Base-by-base conservation (phyloP, 306 rosid species). In the Coriaria nepalensis region DNA sequence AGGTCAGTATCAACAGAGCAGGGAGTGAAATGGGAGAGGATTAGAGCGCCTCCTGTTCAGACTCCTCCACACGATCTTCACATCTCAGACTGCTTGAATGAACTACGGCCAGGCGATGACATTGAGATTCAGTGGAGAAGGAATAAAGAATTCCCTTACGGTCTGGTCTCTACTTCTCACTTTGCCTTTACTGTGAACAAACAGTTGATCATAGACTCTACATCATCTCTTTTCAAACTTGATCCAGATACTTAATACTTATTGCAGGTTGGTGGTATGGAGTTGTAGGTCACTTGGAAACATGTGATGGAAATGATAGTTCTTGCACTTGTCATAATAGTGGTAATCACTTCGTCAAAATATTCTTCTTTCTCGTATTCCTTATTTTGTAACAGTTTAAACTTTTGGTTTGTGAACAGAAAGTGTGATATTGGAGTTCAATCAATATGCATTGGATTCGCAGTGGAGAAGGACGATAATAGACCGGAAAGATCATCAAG, bases 191-290 rank as follows among this genome's bases (percentile, higher is more conserved):
- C 29, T 20, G 29, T 20, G 1, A 1, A 20, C 1, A 3, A 20
- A 20, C 29, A 20, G 29, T 20, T 1, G 29, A 1, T 20, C 29
- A 20, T 20, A 20, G 29, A 20, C 29, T 20, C 29, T 20, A 20
- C 29, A 20, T 20, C 29, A 20, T 20, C 29, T 20, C 29, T 20
- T 20, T 20, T 20, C 29, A 20, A 20, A 1, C 29, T 20, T 20
- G 29, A 20, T 20, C 13, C 40, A 54, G 60, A 48, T 54, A 41
- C 63, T 50, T 15, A 60, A 35, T 58, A 29, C 46, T 49, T 75
- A 53, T 45, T 76, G 78, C 84, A 90, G 97, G 95, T 73, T 90
- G 95, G 97, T 90, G 97, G 95, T 90, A 84, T 68, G 97, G 95
- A 50, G 64, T 79, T 55, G 90, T 90, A 60, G 97, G 95, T 47